Conservation (phyloP, 495 filamentous ascomycete genomes). For the Clohesyomyces aquaticus region DNA sequence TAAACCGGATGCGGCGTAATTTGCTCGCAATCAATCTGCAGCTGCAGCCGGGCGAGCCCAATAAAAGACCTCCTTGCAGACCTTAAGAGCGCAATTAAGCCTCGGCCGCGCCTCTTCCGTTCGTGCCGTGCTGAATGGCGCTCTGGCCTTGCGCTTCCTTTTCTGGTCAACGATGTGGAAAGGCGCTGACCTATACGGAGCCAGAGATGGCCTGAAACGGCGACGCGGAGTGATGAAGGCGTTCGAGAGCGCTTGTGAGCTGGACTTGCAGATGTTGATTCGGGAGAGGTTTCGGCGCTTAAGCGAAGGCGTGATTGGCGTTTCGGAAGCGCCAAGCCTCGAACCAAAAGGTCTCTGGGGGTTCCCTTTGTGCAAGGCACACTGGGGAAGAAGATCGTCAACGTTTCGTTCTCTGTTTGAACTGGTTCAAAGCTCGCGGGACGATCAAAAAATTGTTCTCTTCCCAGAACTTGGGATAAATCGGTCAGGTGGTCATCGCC, state of each 20-base stretch:
- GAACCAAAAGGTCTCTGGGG: neutral
- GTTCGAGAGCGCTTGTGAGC: conserved; percentile 21
- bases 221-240: conserved; percentile 15
- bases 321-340: neutral
- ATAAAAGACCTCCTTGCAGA: conserved; percentile 13
- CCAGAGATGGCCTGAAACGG: conserved; percentile 23
- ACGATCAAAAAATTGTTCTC: neutral
- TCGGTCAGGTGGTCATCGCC: too few relatives aligned
- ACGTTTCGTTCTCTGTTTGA: neutral
- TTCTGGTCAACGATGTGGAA: neutral
- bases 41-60: neutral
- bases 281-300: conserved; percentile 38
- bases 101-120: conserved; percentile 14
- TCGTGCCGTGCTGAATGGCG: too few relatives aligned
- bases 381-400: neutral
- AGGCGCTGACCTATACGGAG: neutral
- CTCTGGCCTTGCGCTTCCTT: too few relatives aligned
- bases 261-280: conserved; percentile 32
- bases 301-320: conserved; percentile 19
- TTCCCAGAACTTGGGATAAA: too few relatives aligned
- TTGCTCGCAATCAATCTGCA: neutral
- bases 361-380: neutral
- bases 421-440: neutral
- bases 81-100: conserved; percentile 21
- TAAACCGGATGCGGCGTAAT: neutral